phyloP scores from a whole-genome alignment of 805 yeast genomes.

The Komagataella mondaviorum region DNA sequence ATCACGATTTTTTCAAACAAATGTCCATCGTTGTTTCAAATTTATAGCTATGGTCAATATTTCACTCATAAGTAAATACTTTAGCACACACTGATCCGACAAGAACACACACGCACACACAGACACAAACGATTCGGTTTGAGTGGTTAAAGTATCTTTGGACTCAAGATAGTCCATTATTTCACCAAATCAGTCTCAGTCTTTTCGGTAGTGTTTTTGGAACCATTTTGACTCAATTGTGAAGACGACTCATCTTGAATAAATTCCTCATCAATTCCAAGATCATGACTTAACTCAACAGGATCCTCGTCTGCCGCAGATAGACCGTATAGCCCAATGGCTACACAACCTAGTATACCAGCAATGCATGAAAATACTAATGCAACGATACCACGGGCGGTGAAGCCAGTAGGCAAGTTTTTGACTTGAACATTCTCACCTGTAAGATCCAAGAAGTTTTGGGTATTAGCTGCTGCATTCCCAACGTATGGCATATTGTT shows the following conservation, averaged over 20 bases:
- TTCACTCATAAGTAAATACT: neutral
- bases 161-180: no score
- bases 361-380: conserved; percentile 81
- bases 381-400: conserved; percentile 91
- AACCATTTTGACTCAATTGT: neutral
- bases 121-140: neutral
- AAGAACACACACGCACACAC: neutral
- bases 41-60: neutral
- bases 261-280: neutral
- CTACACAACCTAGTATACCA: conserved; percentile 69
- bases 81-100: neutral
- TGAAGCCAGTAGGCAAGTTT: conserved; percentile 76
- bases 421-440: conserved; percentile 64
- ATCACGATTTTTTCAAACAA: neutral
- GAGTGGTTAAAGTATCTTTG: neutral
- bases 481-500: conserved; percentile 44
- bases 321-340: conserved; percentile 68
- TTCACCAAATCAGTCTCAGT: neutral
- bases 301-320: neutral
- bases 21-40: neutral
- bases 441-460: conserved; percentile 47
- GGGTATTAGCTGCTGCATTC: conserved; percentile 81
- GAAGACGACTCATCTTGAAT: neutral
- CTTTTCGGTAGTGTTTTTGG: neutral
- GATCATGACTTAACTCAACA: neutral